Evolutionary conservation across 2,329 filamentous ascomycete species (phyloP).

Genomic region (Fusarium sp.): DNA sequence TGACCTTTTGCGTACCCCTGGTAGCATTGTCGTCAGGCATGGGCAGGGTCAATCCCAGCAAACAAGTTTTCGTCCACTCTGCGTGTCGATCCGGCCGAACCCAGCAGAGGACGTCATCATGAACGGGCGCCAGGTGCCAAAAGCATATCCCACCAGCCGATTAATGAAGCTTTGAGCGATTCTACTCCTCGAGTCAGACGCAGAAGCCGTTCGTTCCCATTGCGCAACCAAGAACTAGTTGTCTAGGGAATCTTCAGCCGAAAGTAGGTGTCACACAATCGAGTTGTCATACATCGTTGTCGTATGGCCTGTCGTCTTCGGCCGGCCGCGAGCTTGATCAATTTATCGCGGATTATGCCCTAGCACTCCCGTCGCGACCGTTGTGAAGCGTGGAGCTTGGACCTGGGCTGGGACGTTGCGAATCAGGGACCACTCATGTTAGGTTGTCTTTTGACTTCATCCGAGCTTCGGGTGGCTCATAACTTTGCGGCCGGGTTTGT

Average conservation of each 20-base stretch:
- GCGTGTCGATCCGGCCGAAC: slow-evolving; percentile 26
- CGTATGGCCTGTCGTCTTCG: slow-evolving; percentile 15
- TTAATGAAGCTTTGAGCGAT: slow-evolving; percentile 4
- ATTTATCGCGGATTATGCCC: slow-evolving; percentile 22
- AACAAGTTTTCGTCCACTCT: slow-evolving; percentile 34
- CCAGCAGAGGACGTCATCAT: slow-evolving; percentile 28
- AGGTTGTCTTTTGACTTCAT: slow-evolving; percentile 29
- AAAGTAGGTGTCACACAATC: slow-evolving; percentile 37
- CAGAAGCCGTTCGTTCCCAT: background rate
- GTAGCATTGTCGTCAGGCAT: slow-evolving; percentile 13
- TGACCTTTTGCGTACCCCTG: slow-evolving; percentile 2
- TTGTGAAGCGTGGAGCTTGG: slow-evolving; percentile 32
- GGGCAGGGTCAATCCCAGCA: slow-evolving; percentile 33
- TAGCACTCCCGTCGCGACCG: slow-evolving; percentile 33
- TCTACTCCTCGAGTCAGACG: background rate
- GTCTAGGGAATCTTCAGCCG: background rate
- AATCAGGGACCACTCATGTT: slow-evolving; percentile 28
- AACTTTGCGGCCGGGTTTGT: background rate
- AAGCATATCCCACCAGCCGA: slow-evolving; percentile 6
- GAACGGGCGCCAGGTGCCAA: slow-evolving; percentile 15
- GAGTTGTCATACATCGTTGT: slow-evolving; percentile 39
- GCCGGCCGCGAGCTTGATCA: slow-evolving; percentile 21
- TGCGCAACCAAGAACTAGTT: background rate
- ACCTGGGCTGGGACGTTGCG: slow-evolving; percentile 11
- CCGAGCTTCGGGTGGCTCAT: slow-evolving; percentile 30